A percentile compares a stretch with the other conserved stretches of the same genome.
Evolutionary conservation across 176 grass and related monocot genomes (phyloP).

Genomic region (Puccinellia tenuiflora): DNA sequence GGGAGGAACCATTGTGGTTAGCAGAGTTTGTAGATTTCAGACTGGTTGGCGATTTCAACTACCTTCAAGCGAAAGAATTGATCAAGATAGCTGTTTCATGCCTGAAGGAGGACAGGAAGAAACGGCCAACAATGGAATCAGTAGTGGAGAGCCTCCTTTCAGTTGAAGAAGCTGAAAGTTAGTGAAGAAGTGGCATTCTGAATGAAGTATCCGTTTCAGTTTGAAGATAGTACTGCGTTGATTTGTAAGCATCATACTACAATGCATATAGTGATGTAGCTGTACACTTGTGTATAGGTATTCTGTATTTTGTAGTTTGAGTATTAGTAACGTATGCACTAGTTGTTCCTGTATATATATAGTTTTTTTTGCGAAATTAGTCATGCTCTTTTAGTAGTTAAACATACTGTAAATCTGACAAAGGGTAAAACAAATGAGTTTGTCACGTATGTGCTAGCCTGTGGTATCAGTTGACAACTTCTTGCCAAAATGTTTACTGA

Average conservation of each 20-base stretch:
- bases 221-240: not conserved
- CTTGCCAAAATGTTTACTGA: not conserved
- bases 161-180: constrained; percentile 1
- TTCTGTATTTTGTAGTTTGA: not conserved
- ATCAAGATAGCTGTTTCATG: constrained; percentile 36
- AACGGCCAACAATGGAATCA: constrained; percentile 41
- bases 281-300: not conserved
- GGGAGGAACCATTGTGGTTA: constrained; percentile 20
- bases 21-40: constrained; percentile 37
- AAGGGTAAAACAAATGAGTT: not conserved
- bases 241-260: not conserved
- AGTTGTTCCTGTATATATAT: not conserved
- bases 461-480: not conserved
- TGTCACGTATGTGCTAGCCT: not conserved
- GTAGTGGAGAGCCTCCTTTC: constrained; percentile 33
- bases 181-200: not conserved
- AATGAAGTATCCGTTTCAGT: not conserved
- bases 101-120: constrained; percentile 42
- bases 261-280: not conserved
- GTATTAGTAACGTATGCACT: not conserved
- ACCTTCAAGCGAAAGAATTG: constrained; percentile 13
- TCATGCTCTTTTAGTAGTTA: not conserved
- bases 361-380: not conserved
- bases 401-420: not conserved
- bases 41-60: constrained; percentile 18